These are phyloP conservation scores for Ricinus communis DNA, from an alignment of 345 rosid genomes.

Conservation along the genomic window DNA sequence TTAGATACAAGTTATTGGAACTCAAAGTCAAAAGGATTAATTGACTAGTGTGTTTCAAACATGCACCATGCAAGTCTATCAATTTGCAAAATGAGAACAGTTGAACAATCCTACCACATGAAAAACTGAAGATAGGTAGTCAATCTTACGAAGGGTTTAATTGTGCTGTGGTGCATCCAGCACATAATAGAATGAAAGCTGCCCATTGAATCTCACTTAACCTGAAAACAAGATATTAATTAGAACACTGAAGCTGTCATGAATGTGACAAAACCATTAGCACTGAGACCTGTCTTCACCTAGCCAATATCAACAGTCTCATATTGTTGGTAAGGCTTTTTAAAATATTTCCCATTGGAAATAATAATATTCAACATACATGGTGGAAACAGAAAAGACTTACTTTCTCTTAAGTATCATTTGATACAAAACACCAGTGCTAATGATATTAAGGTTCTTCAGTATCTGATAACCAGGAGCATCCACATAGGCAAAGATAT, in stretches of 20 bases:
- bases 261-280: not conserved
- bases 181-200: constrained; percentile 85
- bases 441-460: constrained; percentile 94
- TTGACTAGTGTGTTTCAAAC: not conserved
- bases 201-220: constrained; percentile 97
- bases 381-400: constrained; percentile 19
- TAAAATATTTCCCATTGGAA: not conserved
- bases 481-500: constrained; percentile 93
- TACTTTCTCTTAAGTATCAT: constrained; percentile 91
- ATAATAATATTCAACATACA: not conserved
- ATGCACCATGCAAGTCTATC: not conserved
- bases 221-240: constrained; percentile 41
- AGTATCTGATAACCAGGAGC: constrained; percentile 98
- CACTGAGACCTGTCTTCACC: not conserved
- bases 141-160: constrained; percentile 75
- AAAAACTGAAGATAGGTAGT: constrained; percentile 8
- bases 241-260: not conserved
- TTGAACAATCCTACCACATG: constrained; percentile 5
- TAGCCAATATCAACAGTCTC: not conserved
- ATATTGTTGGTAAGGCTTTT: not conserved
- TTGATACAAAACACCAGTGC: constrained; percentile 89
- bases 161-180: constrained; percentile 98
- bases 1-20: too few relatives aligned
- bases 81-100: not conserved
- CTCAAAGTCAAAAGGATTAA: too few relatives aligned